These are phyloP conservation scores for Penicillium sp. DNA, from an alignment of 2,329 filamentous ascomycete genomes.

Conservation along the genomic window DNA sequence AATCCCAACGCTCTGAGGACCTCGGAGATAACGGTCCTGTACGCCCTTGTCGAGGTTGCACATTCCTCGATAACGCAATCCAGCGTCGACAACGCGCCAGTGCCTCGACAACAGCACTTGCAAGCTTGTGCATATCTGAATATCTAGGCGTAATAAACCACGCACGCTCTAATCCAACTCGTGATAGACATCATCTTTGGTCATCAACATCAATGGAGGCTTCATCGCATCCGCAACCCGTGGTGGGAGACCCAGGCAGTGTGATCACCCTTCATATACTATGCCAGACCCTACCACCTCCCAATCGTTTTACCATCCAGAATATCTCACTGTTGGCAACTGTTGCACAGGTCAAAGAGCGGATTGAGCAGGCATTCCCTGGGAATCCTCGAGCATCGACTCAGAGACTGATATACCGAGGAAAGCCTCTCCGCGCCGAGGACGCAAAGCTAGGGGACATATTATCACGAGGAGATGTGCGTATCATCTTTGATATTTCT, in stretches of 20 bases:
- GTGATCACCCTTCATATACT: conserved; percentile 42
- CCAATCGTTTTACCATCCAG: conserved; percentile 40
- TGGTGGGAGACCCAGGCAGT: not conserved
- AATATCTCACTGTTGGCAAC: conserved; percentile 45
- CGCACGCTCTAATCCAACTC: no score
- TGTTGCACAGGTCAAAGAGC: conserved; percentile 55
- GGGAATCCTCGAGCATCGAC: conserved; percentile 46
- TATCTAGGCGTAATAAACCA: no score
- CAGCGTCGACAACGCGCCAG: not conserved
- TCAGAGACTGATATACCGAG: conserved; percentile 62
- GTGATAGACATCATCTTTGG: not conserved
- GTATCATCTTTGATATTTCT: conserved; percentile 22
- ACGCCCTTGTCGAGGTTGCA: not conserved
- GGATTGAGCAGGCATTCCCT: conserved; percentile 54
- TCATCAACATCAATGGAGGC: not conserved
- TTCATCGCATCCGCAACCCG: conserved; percentile 2
- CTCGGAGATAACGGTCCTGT: not conserved
- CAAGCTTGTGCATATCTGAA: not conserved
- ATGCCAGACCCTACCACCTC: conserved; percentile 43
- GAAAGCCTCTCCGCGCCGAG: conserved; percentile 55
- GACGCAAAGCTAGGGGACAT: conserved; percentile 51
- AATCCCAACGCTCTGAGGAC: not conserved
- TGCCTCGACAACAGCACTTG: not conserved
- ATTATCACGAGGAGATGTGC: conserved; percentile 54
- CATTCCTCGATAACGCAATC: not conserved